Conservation (phyloP, 75 land plant genomes). For the Cryptomeria japonica region DNA sequence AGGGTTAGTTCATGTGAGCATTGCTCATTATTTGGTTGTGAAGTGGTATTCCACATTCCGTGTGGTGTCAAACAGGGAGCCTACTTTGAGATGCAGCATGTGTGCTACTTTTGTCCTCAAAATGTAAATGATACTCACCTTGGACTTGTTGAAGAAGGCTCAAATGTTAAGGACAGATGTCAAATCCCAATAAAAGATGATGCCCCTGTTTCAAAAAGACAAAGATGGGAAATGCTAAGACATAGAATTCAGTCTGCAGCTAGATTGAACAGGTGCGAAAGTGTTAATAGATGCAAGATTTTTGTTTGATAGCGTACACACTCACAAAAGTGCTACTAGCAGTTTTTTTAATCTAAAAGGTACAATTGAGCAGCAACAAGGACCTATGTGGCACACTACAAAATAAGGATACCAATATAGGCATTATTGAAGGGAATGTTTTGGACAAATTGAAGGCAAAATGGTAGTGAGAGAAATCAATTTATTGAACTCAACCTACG, state of each 20-base stretch:
- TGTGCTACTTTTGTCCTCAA: too few relatives aligned
- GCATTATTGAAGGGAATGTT: background rate
- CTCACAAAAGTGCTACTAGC: background rate
- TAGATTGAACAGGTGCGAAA: conserved; percentile 7
- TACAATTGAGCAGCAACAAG: background rate
- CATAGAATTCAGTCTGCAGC: conserved; percentile 1
- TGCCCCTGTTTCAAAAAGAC: background rate
- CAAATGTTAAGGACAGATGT: too few relatives aligned
- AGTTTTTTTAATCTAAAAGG: background rate
- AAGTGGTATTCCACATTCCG: too few relatives aligned
- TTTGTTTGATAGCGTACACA: background rate
- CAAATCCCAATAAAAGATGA: too few relatives aligned
- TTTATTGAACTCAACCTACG: conserved; percentile 1
- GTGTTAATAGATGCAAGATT: background rate
- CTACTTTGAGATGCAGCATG: too few relatives aligned
- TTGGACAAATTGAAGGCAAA: background rate
- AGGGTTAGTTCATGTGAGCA: too few relatives aligned
- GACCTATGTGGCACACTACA: background rate
- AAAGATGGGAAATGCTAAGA: background rate
- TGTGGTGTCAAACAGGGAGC: too few relatives aligned
- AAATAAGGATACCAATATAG: conserved; percentile 1
- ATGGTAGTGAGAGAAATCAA: background rate
- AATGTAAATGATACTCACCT: too few relatives aligned
- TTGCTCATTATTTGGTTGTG: too few relatives aligned
- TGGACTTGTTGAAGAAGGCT: too few relatives aligned